A percentile compares a stretch with the other conserved stretches of the same genome.
These are phyloP conservation scores for Neonectria coccinea DNA, from an alignment of 2,329 filamentous ascomycete species.

Conservation along the genomic window DNA sequence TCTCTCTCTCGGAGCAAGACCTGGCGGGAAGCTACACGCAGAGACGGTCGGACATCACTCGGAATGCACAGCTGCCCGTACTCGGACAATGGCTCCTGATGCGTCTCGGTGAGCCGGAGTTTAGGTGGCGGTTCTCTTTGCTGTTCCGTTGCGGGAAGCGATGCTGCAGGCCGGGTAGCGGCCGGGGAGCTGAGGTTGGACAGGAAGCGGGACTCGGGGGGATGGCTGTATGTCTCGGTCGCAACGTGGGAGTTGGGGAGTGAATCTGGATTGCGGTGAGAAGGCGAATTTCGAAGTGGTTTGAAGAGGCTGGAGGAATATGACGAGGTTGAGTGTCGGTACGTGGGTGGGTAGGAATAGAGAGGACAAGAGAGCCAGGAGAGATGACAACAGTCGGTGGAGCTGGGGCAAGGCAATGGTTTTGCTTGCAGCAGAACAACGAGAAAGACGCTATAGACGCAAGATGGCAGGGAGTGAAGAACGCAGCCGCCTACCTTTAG, in stretches of 20 bases:
- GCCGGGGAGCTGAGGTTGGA: conserved; percentile 41
- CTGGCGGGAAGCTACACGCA: conserved; percentile 50
- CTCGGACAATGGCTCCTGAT: conserved; percentile 44
- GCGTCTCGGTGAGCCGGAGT: conserved; percentile 37
- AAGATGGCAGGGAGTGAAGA: conserved; percentile 35
- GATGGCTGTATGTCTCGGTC: conserved; percentile 48
- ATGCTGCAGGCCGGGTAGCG: conserved; percentile 38
- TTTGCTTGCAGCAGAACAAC: conserved; percentile 42
- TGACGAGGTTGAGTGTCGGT: conserved; percentile 30
- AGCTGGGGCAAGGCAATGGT: conserved; percentile 40
- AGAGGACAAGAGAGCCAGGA: conserved; percentile 28
- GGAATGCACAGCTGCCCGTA: conserved; percentile 49
- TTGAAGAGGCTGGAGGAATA: conserved; percentile 4
- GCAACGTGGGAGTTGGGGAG: conserved; percentile 37
- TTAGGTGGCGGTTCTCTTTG: conserved; percentile 30
- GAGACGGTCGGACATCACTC: conserved; percentile 54
- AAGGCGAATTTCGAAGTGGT: conserved; percentile 17
- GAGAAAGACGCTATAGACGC: conserved; percentile 39
- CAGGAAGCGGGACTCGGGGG: conserved; percentile 36
- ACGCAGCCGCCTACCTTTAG: conserved; percentile 43
- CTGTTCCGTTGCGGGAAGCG: conserved; percentile 34
- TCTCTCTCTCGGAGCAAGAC: conserved; percentile 44
- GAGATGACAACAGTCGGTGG: conserved; percentile 31
- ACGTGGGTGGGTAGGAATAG: conserved; percentile 26
- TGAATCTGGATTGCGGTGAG: conserved; percentile 41